Evolutionary conservation across 2,329 filamentous ascomycete genomes (phyloP).

Genomic region (Colletotrichum godetiae): DNA sequence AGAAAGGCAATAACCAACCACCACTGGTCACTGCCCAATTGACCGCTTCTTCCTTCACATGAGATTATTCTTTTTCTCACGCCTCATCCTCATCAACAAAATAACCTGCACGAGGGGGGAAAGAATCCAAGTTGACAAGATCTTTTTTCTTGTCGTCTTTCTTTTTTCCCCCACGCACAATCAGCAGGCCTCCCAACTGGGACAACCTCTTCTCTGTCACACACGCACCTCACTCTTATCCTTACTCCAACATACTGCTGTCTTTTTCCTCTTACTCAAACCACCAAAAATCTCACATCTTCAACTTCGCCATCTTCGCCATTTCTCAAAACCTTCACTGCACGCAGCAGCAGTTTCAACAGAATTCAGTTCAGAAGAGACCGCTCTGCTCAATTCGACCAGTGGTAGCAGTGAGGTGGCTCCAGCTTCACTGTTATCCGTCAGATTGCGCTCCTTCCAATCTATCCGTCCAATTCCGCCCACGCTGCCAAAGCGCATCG

Average conservation of each 20-base stretch:
- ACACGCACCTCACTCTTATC: conserved; percentile 1
- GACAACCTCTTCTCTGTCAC: conserved; percentile 3
- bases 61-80: neutral
- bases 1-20: neutral
- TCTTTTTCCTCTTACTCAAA: conserved; percentile 7
- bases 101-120: conserved; percentile 4
- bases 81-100: neutral
- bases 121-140: neutral
- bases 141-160: conserved; percentile 17
- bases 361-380: neutral
- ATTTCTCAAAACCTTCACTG: neutral
- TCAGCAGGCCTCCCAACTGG: neutral
- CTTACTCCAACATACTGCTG: neutral
- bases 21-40: conserved; percentile 15
- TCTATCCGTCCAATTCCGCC: conserved; percentile 22
- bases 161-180: neutral
- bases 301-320: neutral
- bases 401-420: neutral
- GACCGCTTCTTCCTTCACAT: conserved; percentile 13
- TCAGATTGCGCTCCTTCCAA: conserved; percentile 13
- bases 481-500: conserved; percentile 22
- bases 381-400: neutral
- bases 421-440: conserved; percentile 5
- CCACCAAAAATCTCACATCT: conserved; percentile 17
- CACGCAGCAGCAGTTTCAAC: neutral